Conservation (phyloP, 768 basidiomycete species). For the Phaeotremella fagi region DNA sequence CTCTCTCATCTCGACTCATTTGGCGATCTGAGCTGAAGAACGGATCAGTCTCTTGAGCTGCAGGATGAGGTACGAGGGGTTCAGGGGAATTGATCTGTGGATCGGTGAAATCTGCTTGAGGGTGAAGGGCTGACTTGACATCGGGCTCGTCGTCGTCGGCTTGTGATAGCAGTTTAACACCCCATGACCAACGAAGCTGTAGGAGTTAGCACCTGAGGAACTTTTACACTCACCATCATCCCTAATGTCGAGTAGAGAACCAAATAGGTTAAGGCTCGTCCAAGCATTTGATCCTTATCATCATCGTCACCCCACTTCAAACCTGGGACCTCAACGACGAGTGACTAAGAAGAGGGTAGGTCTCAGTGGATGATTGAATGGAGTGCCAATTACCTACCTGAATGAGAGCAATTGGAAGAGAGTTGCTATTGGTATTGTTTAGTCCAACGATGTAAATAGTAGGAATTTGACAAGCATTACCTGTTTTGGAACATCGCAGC, state of each 20-base stretch:
- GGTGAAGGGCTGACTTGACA: constrained; percentile 9
- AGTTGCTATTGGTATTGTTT: constrained; percentile 89
- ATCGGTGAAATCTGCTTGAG: constrained; percentile 3
- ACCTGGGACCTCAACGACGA: constrained; percentile 74
- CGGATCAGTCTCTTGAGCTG: constrained; percentile 43
- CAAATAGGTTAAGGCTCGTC: constrained; percentile 54
- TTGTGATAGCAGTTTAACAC: constrained; percentile 71
- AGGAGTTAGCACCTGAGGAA: background rate
- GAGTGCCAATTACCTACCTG: constrained; percentile 44
- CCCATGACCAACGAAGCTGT: constrained; percentile 88
- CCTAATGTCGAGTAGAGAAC: constrained; percentile 91
- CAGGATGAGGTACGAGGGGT: constrained; percentile 30
- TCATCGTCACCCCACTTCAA: constrained; percentile 79
- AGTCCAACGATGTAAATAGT: too few species aligned
- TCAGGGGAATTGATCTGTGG: constrained; percentile 35
- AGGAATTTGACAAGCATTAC: too few species aligned
- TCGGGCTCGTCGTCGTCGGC: constrained; percentile 57
- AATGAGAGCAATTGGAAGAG: constrained; percentile 88
- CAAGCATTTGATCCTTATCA: constrained; percentile 80
- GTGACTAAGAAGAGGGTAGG: constrained; percentile 63
- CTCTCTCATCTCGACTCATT: constrained; percentile 28
- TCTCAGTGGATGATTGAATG: too few species aligned
- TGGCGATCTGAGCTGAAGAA: constrained; percentile 30
- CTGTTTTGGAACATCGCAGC: constrained; percentile 48
- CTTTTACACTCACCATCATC: constrained; percentile 82